phyloP scores from a whole-genome alignment of 2,329 filamentous ascomycete species.

The Grosmannia penicillata region DNA sequence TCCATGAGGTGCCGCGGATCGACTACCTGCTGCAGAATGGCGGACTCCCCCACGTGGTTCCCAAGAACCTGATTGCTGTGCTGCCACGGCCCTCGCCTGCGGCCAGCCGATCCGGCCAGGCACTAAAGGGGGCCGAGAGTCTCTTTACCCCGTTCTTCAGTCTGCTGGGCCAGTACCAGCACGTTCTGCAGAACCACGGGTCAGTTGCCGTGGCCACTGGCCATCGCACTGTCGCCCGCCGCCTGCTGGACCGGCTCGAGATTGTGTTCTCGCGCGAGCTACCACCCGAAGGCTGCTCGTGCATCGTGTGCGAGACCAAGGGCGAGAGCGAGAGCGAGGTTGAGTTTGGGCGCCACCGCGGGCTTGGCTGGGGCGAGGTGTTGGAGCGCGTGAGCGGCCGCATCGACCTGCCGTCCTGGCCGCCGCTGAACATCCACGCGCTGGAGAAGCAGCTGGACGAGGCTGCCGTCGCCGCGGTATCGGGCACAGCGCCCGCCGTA shows the following conservation, averaged over 20 bases:
- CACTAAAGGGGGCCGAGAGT: conserved; percentile 51
- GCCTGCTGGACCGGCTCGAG: conserved; percentile 78
- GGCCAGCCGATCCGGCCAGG: conserved; percentile 33
- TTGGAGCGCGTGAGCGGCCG: conserved; percentile 84
- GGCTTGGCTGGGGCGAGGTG: conserved; percentile 89
- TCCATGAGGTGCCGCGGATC: conserved; percentile 62
- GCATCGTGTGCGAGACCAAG: conserved; percentile 60
- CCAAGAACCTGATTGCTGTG: conserved; percentile 57
- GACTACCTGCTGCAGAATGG: conserved; percentile 89
- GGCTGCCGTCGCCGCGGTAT: conserved; percentile 18
- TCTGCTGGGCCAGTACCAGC: conserved; percentile 72
- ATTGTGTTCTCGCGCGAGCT: conserved; percentile 91
- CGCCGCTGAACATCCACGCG: conserved; percentile 62
- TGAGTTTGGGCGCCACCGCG: conserved; percentile 45
- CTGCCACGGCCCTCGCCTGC: conserved; percentile 30
- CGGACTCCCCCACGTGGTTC: conserved; percentile 56
- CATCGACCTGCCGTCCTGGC: conserved; percentile 75
- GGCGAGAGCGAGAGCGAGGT: conserved; percentile 54
- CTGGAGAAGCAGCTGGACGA: conserved; percentile 46
- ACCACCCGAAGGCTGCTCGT: conserved; percentile 70
- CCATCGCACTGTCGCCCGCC: conserved; percentile 83
- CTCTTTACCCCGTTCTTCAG: conserved; percentile 74
- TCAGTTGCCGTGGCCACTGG: conserved; percentile 91
- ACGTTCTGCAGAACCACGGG: conserved; percentile 68
- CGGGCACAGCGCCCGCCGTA: no score